A percentile compares a stretch with the other conserved stretches of the same genome.
These are phyloP conservation scores for Fusarium praegraminearum DNA, from an alignment of 2,329 filamentous ascomycete species.

Conservation along the genomic window DNA sequence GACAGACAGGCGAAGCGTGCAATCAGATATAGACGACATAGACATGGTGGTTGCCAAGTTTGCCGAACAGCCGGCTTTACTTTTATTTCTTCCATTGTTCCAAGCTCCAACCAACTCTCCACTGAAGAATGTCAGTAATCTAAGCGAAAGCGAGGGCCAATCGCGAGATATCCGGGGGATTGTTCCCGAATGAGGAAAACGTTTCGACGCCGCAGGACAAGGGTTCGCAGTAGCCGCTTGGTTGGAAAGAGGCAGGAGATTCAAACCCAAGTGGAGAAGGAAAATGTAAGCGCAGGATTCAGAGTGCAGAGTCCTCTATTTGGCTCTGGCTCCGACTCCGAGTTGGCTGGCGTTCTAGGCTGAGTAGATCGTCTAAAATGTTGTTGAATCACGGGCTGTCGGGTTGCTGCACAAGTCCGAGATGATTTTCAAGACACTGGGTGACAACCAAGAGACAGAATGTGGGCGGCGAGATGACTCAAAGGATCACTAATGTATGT, in stretches of 20 bases:
- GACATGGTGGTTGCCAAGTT: not conserved
- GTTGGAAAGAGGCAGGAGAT: conserved; percentile 14
- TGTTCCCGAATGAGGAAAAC: conserved; percentile 38
- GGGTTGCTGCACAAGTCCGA: conserved; percentile 43
- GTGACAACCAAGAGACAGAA: conserved; percentile 18
- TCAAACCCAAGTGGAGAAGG: conserved; percentile 14
- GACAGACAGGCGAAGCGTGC: not conserved
- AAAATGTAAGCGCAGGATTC: conserved; percentile 20
- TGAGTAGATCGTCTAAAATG: not conserved
- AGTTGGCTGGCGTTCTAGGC: not conserved
- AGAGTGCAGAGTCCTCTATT: not conserved
- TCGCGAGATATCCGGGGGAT: conserved; percentile 15
- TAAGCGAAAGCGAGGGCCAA: conserved; percentile 15
- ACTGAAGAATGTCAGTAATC: not conserved
- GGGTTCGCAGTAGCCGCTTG: conserved; percentile 18
- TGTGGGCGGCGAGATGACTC: conserved; percentile 35
- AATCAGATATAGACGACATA: not conserved
- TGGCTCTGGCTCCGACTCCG: not conserved
- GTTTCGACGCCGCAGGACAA: conserved; percentile 39
- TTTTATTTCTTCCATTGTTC: not conserved
- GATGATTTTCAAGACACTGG: conserved; percentile 1
- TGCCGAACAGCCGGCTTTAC: conserved; percentile 36
- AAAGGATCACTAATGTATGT: conserved; percentile 3
- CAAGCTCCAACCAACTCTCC: not conserved
- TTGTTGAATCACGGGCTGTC: conserved; percentile 33